Evolutionary conservation across 106 monocot genomes (phyloP).

Genomic region (Xerophyta viscosa): DNA sequence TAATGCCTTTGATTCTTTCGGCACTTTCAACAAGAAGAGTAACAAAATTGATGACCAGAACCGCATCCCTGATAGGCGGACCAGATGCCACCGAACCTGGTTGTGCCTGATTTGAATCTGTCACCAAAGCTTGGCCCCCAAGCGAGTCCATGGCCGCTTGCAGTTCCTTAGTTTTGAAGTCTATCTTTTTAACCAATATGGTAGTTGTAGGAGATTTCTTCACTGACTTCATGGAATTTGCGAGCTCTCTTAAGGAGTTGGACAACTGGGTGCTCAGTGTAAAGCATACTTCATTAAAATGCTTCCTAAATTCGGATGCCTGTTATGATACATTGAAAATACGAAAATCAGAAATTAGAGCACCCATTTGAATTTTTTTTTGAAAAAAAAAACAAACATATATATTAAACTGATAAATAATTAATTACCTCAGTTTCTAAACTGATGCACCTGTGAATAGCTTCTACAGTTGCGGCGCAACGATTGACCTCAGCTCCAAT

Average conservation of each 20-base stretch:
- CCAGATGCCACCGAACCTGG: background rate
- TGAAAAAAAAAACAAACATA: background rate
- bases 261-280: constrained; percentile 25
- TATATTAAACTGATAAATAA: too few species aligned
- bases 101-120: constrained; percentile 4
- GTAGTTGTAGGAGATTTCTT: constrained; percentile 19
- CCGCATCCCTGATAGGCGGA: constrained; percentile 5
- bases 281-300: constrained; percentile 31
- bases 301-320: constrained; percentile 19
- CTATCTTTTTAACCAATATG: constrained; percentile 27
- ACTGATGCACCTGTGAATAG: constrained; percentile 22
- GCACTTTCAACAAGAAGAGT: constrained; percentile 22
- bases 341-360: background rate
- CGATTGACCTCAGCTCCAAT: constrained; percentile 25
- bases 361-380: background rate
- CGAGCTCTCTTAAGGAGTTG: constrained; percentile 34
- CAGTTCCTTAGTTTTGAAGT: constrained; percentile 35
- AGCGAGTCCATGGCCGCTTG: constrained; percentile 15
- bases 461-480: constrained; percentile 34
- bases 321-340: background rate
- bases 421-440: constrained; percentile 7
- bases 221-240: constrained; percentile 31
- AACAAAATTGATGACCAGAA: constrained; percentile 10
- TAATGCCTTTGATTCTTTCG: constrained; percentile 19
- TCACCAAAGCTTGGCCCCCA: background rate